These are phyloP conservation scores for Aspergillus wentii DNA, from an alignment of 495 filamentous ascomycete species.

Conservation along the genomic window DNA sequence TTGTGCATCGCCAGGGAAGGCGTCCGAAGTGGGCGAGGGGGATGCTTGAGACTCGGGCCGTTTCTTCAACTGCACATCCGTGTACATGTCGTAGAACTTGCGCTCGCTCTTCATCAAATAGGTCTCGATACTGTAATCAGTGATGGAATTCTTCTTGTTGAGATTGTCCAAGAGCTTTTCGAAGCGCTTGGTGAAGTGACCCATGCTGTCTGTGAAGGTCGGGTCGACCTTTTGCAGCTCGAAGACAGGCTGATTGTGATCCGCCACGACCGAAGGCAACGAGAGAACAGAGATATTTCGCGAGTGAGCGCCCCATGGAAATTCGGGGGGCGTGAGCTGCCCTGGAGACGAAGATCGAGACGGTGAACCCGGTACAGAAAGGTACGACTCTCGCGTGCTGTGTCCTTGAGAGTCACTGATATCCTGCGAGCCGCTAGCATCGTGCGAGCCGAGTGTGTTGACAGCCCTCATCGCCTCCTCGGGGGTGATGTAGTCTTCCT, in stretches of 20 bases:
- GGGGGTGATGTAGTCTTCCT: constrained; percentile 13
- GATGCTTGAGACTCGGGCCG: constrained; percentile 10
- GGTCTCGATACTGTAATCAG: constrained; percentile 56
- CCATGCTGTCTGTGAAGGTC: constrained; percentile 62
- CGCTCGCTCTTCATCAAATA: constrained; percentile 60
- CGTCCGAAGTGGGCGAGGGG: constrained; percentile 1
- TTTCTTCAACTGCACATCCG: constrained; percentile 44
- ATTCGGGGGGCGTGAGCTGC: constrained; percentile 4
- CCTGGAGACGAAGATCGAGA: constrained; percentile 11
- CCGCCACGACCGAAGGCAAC: constrained; percentile 11
- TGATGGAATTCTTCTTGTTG: constrained; percentile 49
- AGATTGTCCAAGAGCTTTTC: constrained; percentile 47
- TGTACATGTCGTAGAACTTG: constrained; percentile 57
- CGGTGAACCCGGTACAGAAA: constrained; percentile 7
- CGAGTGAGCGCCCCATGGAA: not conserved
- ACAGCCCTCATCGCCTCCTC: constrained; percentile 18
- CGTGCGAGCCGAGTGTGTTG: constrained; percentile 12
- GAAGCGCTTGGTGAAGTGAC: constrained; percentile 52
- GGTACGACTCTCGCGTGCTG: constrained; percentile 3
- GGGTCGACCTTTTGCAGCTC: constrained; percentile 61
- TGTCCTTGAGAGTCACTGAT: too few relatives aligned
- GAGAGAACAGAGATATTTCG: constrained; percentile 15
- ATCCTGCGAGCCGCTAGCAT: not conserved
- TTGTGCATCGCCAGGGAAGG: not conserved
- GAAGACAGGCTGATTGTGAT: constrained; percentile 22